These are phyloP conservation scores for Dictyostelium citrinum DNA, from an alignment of 78 protist species.

Conservation along the genomic window DNA sequence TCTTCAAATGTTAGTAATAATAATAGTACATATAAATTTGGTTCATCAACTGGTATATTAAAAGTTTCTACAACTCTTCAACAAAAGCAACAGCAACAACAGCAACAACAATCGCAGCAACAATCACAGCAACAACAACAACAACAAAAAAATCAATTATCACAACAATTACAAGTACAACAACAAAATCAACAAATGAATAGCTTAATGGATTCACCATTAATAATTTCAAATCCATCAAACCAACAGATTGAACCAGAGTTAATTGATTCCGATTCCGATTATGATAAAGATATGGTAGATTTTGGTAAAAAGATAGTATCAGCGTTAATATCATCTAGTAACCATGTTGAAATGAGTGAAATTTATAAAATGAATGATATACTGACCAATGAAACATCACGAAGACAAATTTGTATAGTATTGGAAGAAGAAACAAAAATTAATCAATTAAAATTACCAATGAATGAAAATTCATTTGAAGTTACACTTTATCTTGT, in stretches of 20 bases:
- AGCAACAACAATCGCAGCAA: not conserved
- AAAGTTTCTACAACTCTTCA: constrained; percentile 18
- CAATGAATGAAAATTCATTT: constrained; percentile 73
- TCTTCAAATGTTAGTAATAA: not conserved
- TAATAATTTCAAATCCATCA: not conserved
- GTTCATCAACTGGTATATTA: not conserved
- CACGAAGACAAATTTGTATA: constrained; percentile 59
- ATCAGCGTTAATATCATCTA: constrained; percentile 59
- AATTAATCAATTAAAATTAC: constrained; percentile 55
- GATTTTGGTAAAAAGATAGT: constrained; percentile 71
- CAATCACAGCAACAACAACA: not conserved
- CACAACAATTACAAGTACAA: not conserved
- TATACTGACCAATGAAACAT: constrained; percentile 17
- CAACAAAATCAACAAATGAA: not conserved
- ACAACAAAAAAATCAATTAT: not conserved
- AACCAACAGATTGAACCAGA: not conserved
- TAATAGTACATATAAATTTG: not conserved
- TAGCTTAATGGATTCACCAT: not conserved
- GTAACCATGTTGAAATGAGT: constrained; percentile 73
- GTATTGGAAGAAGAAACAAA: constrained; percentile 53
- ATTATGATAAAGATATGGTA: constrained; percentile 35
- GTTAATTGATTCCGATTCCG: not conserved
- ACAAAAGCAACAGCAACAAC: constrained; percentile 17
- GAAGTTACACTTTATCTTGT: constrained; percentile 53
- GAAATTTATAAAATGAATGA: constrained; percentile 65